Conservation (phyloP, 2,329 filamentous ascomycete genomes). For the Fusarium citri region DNA sequence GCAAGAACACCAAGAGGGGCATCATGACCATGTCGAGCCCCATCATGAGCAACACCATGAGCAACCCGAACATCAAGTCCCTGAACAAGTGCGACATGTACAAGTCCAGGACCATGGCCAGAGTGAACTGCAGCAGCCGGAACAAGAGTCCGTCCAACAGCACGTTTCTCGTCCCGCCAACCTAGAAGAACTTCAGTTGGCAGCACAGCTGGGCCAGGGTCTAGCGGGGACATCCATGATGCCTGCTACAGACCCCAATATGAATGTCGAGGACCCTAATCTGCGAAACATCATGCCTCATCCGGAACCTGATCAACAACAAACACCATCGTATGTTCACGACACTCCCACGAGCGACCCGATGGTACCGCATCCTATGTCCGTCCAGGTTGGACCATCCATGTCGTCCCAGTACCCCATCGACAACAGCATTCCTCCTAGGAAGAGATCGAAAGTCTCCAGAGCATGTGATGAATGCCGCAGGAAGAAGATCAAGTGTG, state of each 20-base stretch:
- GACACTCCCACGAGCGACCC: conserved; percentile 53
- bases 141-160: conserved; percentile 55
- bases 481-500: conserved; percentile 90
- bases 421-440: conserved; percentile 71
- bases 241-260: conserved; percentile 59
- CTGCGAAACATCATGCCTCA: conserved; percentile 60
- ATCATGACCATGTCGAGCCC: conserved; percentile 37
- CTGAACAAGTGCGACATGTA: conserved; percentile 46
- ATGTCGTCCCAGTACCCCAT: conserved; percentile 55
- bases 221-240: conserved; percentile 62
- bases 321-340: conserved; percentile 53
- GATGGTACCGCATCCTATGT: conserved; percentile 53
- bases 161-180: conserved; percentile 58
- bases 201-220: conserved; percentile 67
- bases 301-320: conserved; percentile 54
- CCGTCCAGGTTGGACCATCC: conserved; percentile 52
- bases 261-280: conserved; percentile 57
- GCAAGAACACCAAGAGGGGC: conserved; percentile 49
- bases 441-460: conserved; percentile 87
- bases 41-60: conserved; percentile 41
- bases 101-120: conserved; percentile 50
- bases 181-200: conserved; percentile 67
- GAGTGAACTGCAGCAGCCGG: conserved; percentile 47
- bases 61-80: conserved; percentile 45
- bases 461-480: conserved; percentile 90